Evolutionary conservation across 768 basidiomycete genomes (phyloP).

Genomic region (Suillus spraguei): DNA sequence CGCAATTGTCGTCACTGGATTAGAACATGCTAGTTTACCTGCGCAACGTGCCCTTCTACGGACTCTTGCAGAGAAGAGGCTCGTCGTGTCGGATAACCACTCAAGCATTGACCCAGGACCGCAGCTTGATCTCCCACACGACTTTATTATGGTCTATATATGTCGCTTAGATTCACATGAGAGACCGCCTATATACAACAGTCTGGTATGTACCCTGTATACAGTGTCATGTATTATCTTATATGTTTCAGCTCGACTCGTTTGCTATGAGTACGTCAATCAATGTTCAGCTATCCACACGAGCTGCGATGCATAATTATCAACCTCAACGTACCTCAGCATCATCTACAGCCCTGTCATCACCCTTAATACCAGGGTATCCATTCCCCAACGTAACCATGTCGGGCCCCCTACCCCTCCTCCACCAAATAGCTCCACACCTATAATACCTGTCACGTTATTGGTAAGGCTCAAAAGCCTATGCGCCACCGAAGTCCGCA

Average conservation of each 20-base stretch:
- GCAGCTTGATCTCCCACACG: slow-evolving; percentile 49
- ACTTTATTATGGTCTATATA: slow-evolving; percentile 74
- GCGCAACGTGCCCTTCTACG: slow-evolving; percentile 61
- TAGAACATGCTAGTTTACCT: slow-evolving; percentile 59
- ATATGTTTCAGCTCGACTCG: slow-evolving; percentile 59
- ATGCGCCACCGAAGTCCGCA: slow-evolving; percentile 40
- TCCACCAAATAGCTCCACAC: slow-evolving; percentile 16
- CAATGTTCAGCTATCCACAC: slow-evolving; percentile 45
- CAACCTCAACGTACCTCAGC: slow-evolving; percentile 30
- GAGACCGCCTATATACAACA: slow-evolving; percentile 64
- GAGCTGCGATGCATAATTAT: slow-evolving; percentile 35
- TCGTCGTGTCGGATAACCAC: slow-evolving; percentile 41
- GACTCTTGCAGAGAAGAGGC: slow-evolving; percentile 52
- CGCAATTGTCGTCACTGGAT: slow-evolving; percentile 68
- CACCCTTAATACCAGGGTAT: slow-evolving; percentile 34
- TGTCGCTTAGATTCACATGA: slow-evolving; percentile 66
- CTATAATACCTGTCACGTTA: slow-evolving; percentile 35
- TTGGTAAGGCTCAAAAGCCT: slow-evolving; percentile 29
- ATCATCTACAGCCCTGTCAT: slow-evolving; percentile 28
- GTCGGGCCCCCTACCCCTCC: slow-evolving; percentile 31
- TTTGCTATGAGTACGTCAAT: slow-evolving; percentile 78
- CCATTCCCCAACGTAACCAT: slow-evolving; percentile 20
- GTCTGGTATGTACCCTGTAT: slow-evolving; percentile 51
- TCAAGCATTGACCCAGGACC: slow-evolving; percentile 10
- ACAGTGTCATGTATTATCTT: slow-evolving; percentile 12